These are phyloP conservation scores for Tylopilus sp. DNA, from an alignment of 1,284 basidiomycete species.

Conservation along the genomic window DNA sequence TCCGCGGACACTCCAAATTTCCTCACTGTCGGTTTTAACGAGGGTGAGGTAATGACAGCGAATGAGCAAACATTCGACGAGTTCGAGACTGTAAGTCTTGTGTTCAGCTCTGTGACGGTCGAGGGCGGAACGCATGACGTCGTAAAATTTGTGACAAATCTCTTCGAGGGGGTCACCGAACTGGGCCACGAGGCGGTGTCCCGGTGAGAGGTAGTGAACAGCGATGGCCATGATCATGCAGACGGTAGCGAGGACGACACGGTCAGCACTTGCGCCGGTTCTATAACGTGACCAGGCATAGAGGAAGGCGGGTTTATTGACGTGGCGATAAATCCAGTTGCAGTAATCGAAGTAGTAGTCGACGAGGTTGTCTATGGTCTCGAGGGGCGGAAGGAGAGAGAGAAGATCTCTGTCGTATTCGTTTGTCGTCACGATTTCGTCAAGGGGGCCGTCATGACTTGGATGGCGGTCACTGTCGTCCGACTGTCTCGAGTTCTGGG, in stretches of 20 bases:
- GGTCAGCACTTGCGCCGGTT: constrained; percentile 57
- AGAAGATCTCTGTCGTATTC: constrained; percentile 73
- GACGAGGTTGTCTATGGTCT: constrained; percentile 67
- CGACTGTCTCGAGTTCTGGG: constrained; percentile 45
- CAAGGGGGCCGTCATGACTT: constrained; percentile 41
- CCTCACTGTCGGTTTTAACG: constrained; percentile 70
- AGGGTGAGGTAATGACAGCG: constrained; percentile 68
- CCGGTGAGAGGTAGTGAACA: constrained; percentile 62
- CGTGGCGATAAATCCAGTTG: constrained; percentile 79
- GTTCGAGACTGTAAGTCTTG: constrained; percentile 65
- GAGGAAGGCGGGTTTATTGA: constrained; percentile 59
- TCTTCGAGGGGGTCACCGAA: constrained; percentile 51
- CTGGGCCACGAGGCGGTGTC: constrained; percentile 54
- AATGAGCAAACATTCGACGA: constrained; percentile 68
- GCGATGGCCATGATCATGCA: constrained; percentile 69
- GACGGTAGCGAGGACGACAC: constrained; percentile 64
- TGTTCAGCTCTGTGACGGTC: constrained; percentile 57
- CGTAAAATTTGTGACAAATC: constrained; percentile 60
- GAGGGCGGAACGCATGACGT: constrained; percentile 63
- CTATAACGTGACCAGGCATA: constrained; percentile 71
- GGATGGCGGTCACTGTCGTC: constrained; percentile 51
- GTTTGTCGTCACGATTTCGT: constrained; percentile 42
- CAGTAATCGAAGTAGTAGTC: constrained; percentile 77
- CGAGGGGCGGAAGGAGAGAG: constrained; percentile 55
- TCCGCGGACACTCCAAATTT: constrained; percentile 70